Conservation (phyloP, 2,329 filamentous ascomycete genomes). For the Aspergillus sp. region DNA sequence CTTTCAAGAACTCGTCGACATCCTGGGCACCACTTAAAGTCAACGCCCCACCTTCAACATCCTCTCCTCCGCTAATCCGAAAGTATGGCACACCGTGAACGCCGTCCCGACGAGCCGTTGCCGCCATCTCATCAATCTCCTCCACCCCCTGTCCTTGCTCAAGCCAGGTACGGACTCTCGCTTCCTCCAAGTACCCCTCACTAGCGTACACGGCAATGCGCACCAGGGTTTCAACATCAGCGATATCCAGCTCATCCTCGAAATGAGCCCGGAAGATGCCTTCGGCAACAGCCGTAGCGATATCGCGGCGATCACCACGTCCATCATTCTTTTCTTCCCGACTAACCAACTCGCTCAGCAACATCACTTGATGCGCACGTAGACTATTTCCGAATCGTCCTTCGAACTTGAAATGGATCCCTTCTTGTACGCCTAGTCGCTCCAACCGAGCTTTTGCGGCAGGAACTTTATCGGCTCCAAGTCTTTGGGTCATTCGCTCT, state of each 20-base stretch:
- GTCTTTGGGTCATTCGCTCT: constrained; percentile 26
- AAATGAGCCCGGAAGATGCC: constrained; percentile 23
- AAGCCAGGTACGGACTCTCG: constrained; percentile 15
- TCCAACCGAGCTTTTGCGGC: constrained; percentile 20
- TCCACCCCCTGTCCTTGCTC: constrained; percentile 9
- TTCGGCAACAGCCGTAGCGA: constrained; percentile 18
- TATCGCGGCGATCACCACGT: neutral
- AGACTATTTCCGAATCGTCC: constrained; percentile 24
- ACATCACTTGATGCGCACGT: constrained; percentile 21
- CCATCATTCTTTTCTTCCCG: neutral
- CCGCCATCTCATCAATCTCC: constrained; percentile 15
- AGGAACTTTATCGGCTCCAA: constrained; percentile 17
- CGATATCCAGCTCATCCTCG: constrained; percentile 24
- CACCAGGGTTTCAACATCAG: constrained; percentile 14
- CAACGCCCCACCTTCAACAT: constrained; percentile 2
- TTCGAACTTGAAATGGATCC: constrained; percentile 23
- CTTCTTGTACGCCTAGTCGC: constrained; percentile 15
- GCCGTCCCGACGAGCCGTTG: constrained; percentile 9
- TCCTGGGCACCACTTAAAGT: constrained; percentile 19
- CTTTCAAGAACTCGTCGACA: constrained; percentile 21
- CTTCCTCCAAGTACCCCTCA: constrained; percentile 11
- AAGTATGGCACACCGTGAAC: constrained; percentile 24
- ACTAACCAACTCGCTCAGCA: constrained; percentile 1
- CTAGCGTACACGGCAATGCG: constrained; percentile 11
- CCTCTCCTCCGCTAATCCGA: constrained; percentile 17